Conservation (phyloP, 2,329 filamentous ascomycete species). For the Dothideomycetes sp. region DNA sequence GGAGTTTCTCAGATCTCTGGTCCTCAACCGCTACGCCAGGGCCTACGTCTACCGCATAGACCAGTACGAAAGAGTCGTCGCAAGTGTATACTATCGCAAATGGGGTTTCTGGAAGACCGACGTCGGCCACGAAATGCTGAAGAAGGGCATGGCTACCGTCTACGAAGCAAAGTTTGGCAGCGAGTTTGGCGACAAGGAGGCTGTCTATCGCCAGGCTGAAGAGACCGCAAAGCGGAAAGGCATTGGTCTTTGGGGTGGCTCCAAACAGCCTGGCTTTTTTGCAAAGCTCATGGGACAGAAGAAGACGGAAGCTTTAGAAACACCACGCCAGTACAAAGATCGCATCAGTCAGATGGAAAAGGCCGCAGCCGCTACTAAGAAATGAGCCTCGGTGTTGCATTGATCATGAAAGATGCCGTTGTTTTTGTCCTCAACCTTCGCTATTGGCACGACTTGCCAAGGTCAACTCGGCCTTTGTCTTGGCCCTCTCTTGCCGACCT, state of each 20-base stretch:
- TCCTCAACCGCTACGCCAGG: conserved; percentile 65
- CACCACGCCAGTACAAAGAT: conserved; percentile 78
- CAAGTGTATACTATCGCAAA: conserved; percentile 67
- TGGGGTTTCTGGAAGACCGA: conserved; percentile 56
- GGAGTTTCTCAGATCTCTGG: conserved; percentile 65
- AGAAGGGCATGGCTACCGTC: conserved; percentile 72
- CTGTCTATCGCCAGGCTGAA: conserved; percentile 58
- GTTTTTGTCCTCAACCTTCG: too few relatives aligned
- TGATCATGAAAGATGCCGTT: too few relatives aligned
- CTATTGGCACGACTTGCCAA: too few relatives aligned
- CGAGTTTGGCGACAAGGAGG: conserved; percentile 66
- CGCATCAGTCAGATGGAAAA: conserved; percentile 38
- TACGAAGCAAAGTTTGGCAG: conserved; percentile 88
- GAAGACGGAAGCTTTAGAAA: conserved; percentile 58
- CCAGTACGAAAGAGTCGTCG: conserved; percentile 87
- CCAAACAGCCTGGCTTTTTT: conserved; percentile 29
- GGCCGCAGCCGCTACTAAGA: conserved; percentile 21
- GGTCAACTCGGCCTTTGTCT: too few relatives aligned
- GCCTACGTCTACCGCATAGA: conserved; percentile 77
- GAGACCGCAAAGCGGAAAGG: conserved; percentile 30
- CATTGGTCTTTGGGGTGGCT: conserved; percentile 57
- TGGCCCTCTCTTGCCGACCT: too few relatives aligned
- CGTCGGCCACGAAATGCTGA: conserved; percentile 84
- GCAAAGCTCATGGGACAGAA: conserved; percentile 40
- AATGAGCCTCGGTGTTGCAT: too few relatives aligned